These are phyloP conservation scores for Sedum album DNA, from an alignment of 164 flowering plant species.

Conservation along the genomic window DNA sequence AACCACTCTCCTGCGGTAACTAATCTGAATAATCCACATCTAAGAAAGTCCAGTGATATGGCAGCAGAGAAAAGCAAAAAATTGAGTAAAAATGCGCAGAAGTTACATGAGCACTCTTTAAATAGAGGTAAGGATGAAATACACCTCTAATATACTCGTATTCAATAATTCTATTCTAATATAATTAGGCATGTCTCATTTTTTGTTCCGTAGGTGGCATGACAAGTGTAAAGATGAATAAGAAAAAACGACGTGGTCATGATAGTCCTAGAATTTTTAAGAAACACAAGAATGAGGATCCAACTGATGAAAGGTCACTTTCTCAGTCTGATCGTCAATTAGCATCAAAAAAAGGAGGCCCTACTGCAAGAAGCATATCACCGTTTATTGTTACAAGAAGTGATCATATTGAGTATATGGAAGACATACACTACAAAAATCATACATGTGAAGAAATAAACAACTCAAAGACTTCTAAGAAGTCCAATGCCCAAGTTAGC, in stretches of 20 bases:
- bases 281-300: slow-evolving; percentile 46
- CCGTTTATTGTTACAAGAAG: slow-evolving; percentile 25
- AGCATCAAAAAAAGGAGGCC: slow-evolving; percentile 19
- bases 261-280: slow-evolving; percentile 39
- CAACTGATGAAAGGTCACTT: slow-evolving; percentile 24
- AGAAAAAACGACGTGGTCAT: slow-evolving; percentile 33
- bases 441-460: slow-evolving; percentile 17
- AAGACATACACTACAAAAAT: slow-evolving; percentile 21
- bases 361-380: slow-evolving; percentile 23
- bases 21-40: slow-evolving; percentile 22
- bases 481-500: slow-evolving; percentile 17
- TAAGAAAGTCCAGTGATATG: slow-evolving; percentile 25
- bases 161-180: background rate
- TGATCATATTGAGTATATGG: slow-evolving; percentile 17
- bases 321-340: slow-evolving; percentile 30
- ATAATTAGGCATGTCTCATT: slow-evolving; percentile 9
- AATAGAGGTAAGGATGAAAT: slow-evolving; percentile 41
- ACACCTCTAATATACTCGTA: slow-evolving; percentile 5
- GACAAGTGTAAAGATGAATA: slow-evolving; percentile 32
- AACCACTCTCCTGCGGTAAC: slow-evolving; percentile 24
- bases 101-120: slow-evolving; percentile 20
- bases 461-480: slow-evolving; percentile 9
- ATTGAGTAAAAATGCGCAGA: slow-evolving; percentile 32
- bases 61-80: slow-evolving; percentile 24
- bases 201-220: slow-evolving; percentile 33